A percentile compares a stretch with the other conserved stretches of the same genome.
These are phyloP conservation scores for Zygoascus meyerae DNA, from an alignment of 1,139 yeast genomes.

Conservation along the genomic window DNA sequence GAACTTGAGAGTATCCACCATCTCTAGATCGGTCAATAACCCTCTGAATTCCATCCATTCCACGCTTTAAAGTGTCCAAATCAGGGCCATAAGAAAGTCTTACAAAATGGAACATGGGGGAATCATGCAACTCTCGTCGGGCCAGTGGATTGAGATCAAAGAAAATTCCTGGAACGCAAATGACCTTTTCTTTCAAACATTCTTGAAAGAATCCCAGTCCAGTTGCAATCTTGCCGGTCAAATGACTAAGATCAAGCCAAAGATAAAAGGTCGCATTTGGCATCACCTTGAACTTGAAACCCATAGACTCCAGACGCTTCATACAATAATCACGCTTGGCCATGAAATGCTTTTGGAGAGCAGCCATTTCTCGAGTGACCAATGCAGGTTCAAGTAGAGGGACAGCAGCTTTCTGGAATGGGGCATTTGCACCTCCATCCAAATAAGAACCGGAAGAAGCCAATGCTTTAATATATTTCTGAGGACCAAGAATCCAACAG, in stretches of 20 bases:
- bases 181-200: conserved; percentile 57
- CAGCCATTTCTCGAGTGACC: conserved; percentile 53
- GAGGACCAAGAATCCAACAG: conserved; percentile 66
- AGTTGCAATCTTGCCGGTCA: conserved; percentile 56
- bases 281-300: conserved; percentile 47
- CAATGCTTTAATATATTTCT: conserved; percentile 52
- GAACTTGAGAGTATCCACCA: conserved; percentile 1
- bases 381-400: conserved; percentile 50
- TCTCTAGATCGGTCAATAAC: conserved; percentile 35
- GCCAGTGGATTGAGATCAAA: conserved; percentile 62
- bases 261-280: conserved; percentile 63
- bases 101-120: conserved; percentile 59
- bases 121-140: conserved; percentile 55
- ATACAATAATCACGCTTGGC: conserved; percentile 58
- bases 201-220: conserved; percentile 66
- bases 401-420: conserved; percentile 59
- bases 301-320: conserved; percentile 49
- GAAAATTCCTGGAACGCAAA: conserved; percentile 64
- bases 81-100: conserved; percentile 65
- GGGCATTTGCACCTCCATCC: conserved; percentile 64
- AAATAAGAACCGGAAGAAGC: conserved; percentile 59
- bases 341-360: conserved; percentile 55
- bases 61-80: conserved; percentile 46
- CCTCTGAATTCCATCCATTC: conserved; percentile 66
- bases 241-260: conserved; percentile 55